Base-by-base conservation (phyloP, 1,284 basidiomycete species). In the Marasmius sp. region DNA sequence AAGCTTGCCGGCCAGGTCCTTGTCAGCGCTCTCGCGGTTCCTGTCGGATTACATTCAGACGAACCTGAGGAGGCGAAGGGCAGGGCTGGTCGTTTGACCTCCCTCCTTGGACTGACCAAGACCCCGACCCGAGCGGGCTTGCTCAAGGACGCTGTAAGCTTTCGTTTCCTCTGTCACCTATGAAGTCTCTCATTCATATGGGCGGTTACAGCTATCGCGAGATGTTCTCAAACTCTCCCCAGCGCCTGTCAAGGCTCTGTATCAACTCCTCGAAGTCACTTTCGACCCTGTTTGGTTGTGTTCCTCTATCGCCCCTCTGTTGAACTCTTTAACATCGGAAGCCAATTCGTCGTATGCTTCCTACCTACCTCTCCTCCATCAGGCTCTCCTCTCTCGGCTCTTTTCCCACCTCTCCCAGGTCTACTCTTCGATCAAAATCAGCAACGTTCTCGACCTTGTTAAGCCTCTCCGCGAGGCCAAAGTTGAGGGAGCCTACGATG, bases 271-370 rank as follows among this genome's bases (percentile, higher is more conserved):
- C 69, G 95, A 98, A 79, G 90, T 93, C 61, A 92, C 95, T 45
- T 98, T 99, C 75, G 95, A 98, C 74, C 97, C 97, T 1, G 86
- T 98, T 64, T 91, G 88, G 0, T 91, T 98, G 61, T 95, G 94
- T 75, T 78, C 85, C 14, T 85, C 87, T 69, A 90, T 96, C 57
- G 89, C 93, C 12, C 95, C 96, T 12, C 82, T 98, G 66, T 86
- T 99, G 61, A 77, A 84, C 57, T 74, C 80, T 8, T 85, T 97
- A 61, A 33, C 59, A 20, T 52, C 54, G 16, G 45, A 57, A 48
- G 39, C 77, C 7, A 83, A 85, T 60, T 72, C 81, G 3, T 77
- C 81, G 0, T 94, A 92, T 68, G 80, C 89, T 1, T 86, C 90
- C 0, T 99, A 99, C 76, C 86, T 97, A 57, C 87, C 93, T 48